Conservation (phyloP, 2,329 filamentous ascomycete species). For the Pestalotiopsis sp. region DNA sequence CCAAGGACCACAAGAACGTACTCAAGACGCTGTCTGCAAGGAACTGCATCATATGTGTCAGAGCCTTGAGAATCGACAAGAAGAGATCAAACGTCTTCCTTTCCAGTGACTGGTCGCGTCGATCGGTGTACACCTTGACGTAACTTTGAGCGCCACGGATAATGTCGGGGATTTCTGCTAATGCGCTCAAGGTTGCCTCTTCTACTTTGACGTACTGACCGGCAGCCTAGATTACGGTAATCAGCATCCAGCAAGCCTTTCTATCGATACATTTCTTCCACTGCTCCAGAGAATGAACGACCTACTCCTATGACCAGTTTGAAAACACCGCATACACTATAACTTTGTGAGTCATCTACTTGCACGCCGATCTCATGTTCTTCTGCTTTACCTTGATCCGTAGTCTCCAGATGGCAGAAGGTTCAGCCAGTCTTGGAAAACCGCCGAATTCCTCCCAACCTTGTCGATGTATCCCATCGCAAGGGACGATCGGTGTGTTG, state of each 20-base stretch:
- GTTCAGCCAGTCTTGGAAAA: background rate
- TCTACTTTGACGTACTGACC: slow-evolving; percentile 9
- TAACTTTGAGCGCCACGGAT: background rate
- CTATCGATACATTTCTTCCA: background rate
- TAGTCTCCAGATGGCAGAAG: slow-evolving; percentile 1
- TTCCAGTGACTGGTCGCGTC: background rate
- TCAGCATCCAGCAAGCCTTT: background rate
- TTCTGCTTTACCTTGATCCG: background rate
- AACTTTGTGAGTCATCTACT: background rate
- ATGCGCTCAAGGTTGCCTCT: background rate
- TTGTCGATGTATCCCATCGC: background rate
- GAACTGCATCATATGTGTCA: slow-evolving; percentile 12
- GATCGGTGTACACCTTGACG: background rate
- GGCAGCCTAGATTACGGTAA: background rate
- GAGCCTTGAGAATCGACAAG: slow-evolving; percentile 1
- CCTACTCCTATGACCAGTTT: background rate
- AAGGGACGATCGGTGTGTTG: background rate
- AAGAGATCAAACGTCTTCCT: slow-evolving; percentile 8
- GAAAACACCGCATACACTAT: slow-evolving; percentile 10
- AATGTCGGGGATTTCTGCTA: slow-evolving; percentile 6
- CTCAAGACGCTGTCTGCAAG: slow-evolving; percentile 6
- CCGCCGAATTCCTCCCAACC: background rate
- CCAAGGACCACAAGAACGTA: background rate
- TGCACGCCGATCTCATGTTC: no score
- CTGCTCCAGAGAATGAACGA: background rate